Evolutionary conservation across 2,329 filamentous ascomycete species (phyloP).

Genomic region (Hypoxylon sp.): DNA sequence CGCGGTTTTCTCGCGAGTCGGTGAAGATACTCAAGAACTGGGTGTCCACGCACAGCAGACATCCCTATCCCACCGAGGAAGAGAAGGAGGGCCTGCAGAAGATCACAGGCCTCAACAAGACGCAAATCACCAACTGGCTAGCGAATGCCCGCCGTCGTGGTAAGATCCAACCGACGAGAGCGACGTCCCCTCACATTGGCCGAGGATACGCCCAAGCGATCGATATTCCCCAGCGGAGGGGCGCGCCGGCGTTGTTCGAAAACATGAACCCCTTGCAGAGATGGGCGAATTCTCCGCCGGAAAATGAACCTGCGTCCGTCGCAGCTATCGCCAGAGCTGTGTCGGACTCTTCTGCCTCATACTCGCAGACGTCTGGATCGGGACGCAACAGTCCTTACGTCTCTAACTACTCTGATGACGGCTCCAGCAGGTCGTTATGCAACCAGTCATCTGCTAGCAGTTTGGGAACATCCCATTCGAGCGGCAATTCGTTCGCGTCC

Average conservation of each 20-base stretch:
- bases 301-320: slow-evolving; percentile 70
- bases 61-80: slow-evolving; percentile 89
- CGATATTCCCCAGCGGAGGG: slow-evolving; percentile 75
- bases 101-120: slow-evolving; percentile 82
- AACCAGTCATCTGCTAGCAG: slow-evolving; percentile 71
- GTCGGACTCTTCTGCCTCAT: slow-evolving; percentile 64
- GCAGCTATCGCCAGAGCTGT: slow-evolving; percentile 69
- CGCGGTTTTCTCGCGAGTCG: slow-evolving; percentile 83
- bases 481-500: slow-evolving; percentile 68
- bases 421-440: slow-evolving; percentile 67
- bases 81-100: slow-evolving; percentile 84
- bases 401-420: slow-evolving; percentile 70
- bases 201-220: slow-evolving; percentile 72
- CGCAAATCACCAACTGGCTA: slow-evolving; percentile 91
- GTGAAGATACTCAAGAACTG: slow-evolving; percentile 86
- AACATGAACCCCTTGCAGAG: slow-evolving; percentile 68
- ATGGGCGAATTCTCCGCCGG: slow-evolving; percentile 69
- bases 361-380: slow-evolving; percentile 58
- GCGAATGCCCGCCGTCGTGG: slow-evolving; percentile 87
- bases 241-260: slow-evolving; percentile 64
- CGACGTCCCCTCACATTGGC: slow-evolving; percentile 75
- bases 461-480: slow-evolving; percentile 71
- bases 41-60: slow-evolving; percentile 81
- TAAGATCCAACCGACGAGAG: slow-evolving; percentile 77
- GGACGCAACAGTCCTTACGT: slow-evolving; percentile 69